phyloP scores from a whole-genome alignment of 2,329 filamentous ascomycete species.

The Lomentospora prolificans region DNA sequence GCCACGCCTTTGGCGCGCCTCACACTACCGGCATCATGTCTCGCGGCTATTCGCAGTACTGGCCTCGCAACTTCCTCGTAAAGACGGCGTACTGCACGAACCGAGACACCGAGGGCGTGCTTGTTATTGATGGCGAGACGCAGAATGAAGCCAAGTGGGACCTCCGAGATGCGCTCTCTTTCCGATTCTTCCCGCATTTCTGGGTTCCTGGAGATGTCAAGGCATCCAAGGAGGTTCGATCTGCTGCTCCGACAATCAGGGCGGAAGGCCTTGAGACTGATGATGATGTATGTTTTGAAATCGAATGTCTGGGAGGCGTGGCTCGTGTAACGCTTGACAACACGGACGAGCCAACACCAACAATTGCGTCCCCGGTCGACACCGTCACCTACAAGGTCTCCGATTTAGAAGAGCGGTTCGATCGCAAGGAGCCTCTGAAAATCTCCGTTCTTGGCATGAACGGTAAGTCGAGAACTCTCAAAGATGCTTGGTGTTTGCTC shows the following conservation, averaged over 20 bases:
- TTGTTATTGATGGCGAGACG: conserved; percentile 17
- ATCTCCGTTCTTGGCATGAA: conserved; percentile 28
- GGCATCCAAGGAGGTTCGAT: conserved; percentile 11
- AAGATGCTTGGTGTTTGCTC: conserved; percentile 25
- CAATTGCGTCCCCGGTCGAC: not conserved
- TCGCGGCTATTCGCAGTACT: conserved; percentile 29
- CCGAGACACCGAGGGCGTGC: conserved; percentile 8
- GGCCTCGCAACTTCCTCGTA: conserved; percentile 31
- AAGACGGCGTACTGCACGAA: conserved; percentile 23
- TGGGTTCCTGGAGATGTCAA: conserved; percentile 49
- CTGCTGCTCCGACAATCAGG: not conserved
- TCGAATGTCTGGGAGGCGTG: conserved; percentile 15
- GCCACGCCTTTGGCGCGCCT: conserved; percentile 59
- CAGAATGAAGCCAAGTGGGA: conserved; percentile 59
- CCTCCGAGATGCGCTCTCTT: conserved; percentile 55
- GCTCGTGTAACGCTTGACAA: conserved; percentile 13
- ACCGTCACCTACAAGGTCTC: conserved; percentile 15
- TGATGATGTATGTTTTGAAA: conserved; percentile 14
- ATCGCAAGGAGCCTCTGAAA: conserved; percentile 18
- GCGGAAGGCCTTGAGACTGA: conserved; percentile 15
- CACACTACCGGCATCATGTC: conserved; percentile 60
- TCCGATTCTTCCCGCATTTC: conserved; percentile 61
- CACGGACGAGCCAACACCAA: conserved; percentile 8
- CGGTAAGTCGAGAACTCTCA: conserved; percentile 23
- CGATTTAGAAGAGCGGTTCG: conserved; percentile 22